These are phyloP conservation scores for Calonectria pteridis DNA, from an alignment of 2,329 filamentous ascomycete genomes.

Conservation along the genomic window DNA sequence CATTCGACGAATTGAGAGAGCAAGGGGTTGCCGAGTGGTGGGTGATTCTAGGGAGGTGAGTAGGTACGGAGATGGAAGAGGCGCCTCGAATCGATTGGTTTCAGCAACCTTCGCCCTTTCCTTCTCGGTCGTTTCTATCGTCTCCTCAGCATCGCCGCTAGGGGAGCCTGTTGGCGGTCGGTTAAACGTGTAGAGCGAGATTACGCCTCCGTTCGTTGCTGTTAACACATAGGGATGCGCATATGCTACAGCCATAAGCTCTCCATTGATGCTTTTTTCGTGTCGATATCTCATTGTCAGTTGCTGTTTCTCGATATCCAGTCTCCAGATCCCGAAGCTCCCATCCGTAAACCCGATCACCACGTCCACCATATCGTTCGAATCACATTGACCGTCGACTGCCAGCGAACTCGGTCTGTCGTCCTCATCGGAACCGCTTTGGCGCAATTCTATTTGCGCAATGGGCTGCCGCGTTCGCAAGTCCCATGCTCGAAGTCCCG, in stretches of 20 bases:
- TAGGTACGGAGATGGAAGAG: slow-evolving; percentile 56
- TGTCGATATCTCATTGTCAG: slow-evolving; percentile 70
- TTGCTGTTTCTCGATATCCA: slow-evolving; percentile 59
- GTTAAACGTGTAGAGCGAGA: slow-evolving; percentile 81
- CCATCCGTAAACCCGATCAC: slow-evolving; percentile 80
- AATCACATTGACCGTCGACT: slow-evolving; percentile 67
- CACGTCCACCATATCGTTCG: slow-evolving; percentile 66
- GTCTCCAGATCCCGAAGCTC: slow-evolving; percentile 76
- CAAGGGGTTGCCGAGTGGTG: slow-evolving; percentile 81
- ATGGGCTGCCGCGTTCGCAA: slow-evolving; percentile 73
- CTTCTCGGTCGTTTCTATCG: neutral
- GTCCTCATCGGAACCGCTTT: slow-evolving; percentile 34
- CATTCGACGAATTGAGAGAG: slow-evolving; percentile 82
- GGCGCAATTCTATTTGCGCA: slow-evolving; percentile 58
- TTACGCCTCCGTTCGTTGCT: slow-evolving; percentile 78
- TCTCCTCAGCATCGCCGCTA: slow-evolving; percentile 14
- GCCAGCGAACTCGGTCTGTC: slow-evolving; percentile 72
- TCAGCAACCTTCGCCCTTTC: neutral
- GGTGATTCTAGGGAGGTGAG: slow-evolving; percentile 85
- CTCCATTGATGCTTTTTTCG: slow-evolving; percentile 71
- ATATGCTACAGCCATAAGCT: slow-evolving; percentile 78
- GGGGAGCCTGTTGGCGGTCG: slow-evolving; percentile 25
- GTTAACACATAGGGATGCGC: slow-evolving; percentile 82
- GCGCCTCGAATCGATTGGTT: neutral
- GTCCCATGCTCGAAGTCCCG: slow-evolving; percentile 84